A percentile compares a stretch with the other conserved stretches of the same genome.
Evolutionary conservation across 2,329 filamentous ascomycete genomes (phyloP).

Genomic region (Aspergillus melleus): DNA sequence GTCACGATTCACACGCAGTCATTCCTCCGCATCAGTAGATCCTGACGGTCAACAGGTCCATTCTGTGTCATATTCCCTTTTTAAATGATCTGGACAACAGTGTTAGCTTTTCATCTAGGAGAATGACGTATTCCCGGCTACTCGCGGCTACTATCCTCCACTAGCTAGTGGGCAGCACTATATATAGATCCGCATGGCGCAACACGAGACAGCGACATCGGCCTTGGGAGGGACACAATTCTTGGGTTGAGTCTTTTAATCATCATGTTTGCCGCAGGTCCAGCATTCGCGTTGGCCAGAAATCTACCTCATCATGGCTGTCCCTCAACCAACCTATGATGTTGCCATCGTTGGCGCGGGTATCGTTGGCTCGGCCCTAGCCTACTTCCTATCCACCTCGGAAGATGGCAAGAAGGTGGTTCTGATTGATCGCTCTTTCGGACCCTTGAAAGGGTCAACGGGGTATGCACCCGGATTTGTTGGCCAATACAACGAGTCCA

Average conservation of each 20-base stretch:
- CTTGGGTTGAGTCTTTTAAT: neutral
- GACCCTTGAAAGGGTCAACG: conserved; percentile 30
- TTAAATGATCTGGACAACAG: too few species aligned
- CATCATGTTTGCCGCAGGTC: neutral
- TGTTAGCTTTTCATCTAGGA: too few species aligned
- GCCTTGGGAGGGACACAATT: neutral
- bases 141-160: neutral
- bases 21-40: neutral
- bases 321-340: conserved; percentile 6
- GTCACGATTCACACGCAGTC: neutral
- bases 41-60: too few species aligned
- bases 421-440: conserved; percentile 29
- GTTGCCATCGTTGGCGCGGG: conserved; percentile 32
- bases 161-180: neutral
- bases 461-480: conserved; percentile 37
- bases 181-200: neutral
- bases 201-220: neutral
- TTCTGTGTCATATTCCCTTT: too few species aligned
- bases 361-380: conserved; percentile 37
- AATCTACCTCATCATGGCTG: neutral
- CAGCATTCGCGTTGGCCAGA: neutral
- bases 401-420: conserved; percentile 17
- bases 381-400: conserved; percentile 30
- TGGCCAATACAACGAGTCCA: conserved; percentile 36
- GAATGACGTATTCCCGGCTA: neutral